A percentile compares a stretch with the other conserved stretches of the same genome.
These are phyloP conservation scores for Sclerotinia borealis DNA, from an alignment of 2,329 filamentous ascomycete species.

Conservation along the genomic window DNA sequence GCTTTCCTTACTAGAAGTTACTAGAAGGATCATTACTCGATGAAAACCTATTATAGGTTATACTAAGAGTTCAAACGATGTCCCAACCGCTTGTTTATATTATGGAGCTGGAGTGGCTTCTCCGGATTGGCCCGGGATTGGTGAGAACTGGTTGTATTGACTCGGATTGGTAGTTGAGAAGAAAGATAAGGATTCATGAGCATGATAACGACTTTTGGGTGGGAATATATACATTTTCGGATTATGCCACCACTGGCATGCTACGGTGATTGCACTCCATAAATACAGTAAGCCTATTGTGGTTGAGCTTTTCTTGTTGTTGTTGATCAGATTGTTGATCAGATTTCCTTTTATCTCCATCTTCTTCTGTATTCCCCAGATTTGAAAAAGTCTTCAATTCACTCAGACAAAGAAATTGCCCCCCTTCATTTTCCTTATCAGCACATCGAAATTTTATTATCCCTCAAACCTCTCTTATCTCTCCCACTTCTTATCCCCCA, in stretches of 20 bases:
- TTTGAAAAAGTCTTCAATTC: not conserved
- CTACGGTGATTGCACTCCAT: slow-evolving; percentile 6
- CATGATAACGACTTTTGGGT: not conserved
- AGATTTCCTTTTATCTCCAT: not conserved
- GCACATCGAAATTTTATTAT: not conserved
- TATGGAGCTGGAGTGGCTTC: slow-evolving; percentile 1
- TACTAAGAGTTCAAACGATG: not conserved
- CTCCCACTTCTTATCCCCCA: not conserved
- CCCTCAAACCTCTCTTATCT: slow-evolving; percentile 3
- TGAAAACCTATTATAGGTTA: slow-evolving; percentile 10
- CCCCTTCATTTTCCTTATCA: slow-evolving; percentile 11
- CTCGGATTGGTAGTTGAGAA: not conserved
- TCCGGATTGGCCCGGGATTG: not conserved
- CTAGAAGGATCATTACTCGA: slow-evolving; percentile 4
- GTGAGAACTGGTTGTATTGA: not conserved
- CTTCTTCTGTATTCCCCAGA: not conserved
- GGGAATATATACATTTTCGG: not conserved
- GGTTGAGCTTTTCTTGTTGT: not conserved
- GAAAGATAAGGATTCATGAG: slow-evolving; percentile 1
- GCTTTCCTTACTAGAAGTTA: not conserved
- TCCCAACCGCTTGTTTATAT: not conserved
- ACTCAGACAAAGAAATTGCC: slow-evolving; percentile 2
- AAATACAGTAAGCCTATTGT: slow-evolving; percentile 6
- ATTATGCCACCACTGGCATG: not conserved
- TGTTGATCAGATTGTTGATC: not conserved